Evolutionary conservation across 2,329 filamentous ascomycete species (phyloP), one percentile per base, ranked within the genome.

Genomic region (Cercospora zeina): DNA sequence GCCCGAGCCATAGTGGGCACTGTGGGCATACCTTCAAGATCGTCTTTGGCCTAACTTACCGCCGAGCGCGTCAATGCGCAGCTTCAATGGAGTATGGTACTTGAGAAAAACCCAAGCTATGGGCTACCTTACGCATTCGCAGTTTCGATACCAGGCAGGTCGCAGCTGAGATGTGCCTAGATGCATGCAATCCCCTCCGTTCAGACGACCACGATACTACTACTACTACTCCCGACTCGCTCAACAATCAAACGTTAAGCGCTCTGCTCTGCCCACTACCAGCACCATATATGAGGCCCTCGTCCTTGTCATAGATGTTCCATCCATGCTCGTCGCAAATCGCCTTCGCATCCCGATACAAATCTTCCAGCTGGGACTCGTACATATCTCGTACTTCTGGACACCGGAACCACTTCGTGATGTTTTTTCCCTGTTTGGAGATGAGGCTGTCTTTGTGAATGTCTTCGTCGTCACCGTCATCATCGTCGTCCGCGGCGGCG

Each of bases 321-420:
- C 71, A 71, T 8, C 63, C 66, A 30, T 70, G 47, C 49, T 65
- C 59, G 54, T 75, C 73, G 53, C 69, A 71, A 36, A 73, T 67
- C 21, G 50, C 39, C 67, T 66, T 71, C n/a, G 71, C 72, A 49
- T 69, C 58, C 13, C 36, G 33, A 58, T 64, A 63, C 59, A 73
- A 42, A 13, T 54, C 62, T 11, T 67, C 61, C 9, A 72, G 53
- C 34, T 71, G 39, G 11, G 64, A 61, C 55, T 69, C 69, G 55
- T 68, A 74, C 66, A 67, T 62, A 16, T 70, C 67, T n/a, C 62
- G 50, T 24, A 74, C 67, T 36, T 70, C 65, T 6, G 64, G 63
- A 34, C 63, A 66, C 24, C 54, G 49, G 21, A 69, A 66, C 65
- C 67, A 73, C 47, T 67, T 68, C 19, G 24, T 16, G 8, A 70